Evolutionary conservation across 148 eudicot genomes (phyloP), one percentile per base, ranked within the genome.

Genomic region (Talinum fruticosum): DNA sequence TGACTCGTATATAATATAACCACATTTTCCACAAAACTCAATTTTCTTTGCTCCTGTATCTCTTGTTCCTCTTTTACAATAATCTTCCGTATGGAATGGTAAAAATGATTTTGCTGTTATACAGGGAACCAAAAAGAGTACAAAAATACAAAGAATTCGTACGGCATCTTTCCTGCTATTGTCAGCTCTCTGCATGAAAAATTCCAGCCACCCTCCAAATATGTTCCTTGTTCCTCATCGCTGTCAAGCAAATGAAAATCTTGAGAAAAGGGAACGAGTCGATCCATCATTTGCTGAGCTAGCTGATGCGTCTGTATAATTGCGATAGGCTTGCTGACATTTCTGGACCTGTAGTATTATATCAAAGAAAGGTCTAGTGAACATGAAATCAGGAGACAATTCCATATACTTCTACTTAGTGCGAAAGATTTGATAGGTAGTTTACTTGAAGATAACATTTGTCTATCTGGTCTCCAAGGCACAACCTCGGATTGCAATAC

Each of bases 311-410:
- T 89, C 93, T 2, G 79, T 70, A 26, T 86, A 77, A 70, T 81
- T 80, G 24, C 86, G 89, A 80, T 90, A 91, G 14, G 93, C 92
- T 83, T 88, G 95, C 76, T 96, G 99, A 85, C 99, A 96, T 87
- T 96, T 96, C 47, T 87, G 94, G 71, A 90, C 69, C 99, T 96
- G 86, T 1, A 79, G 79, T 13, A 49, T 33, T 36, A 7, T 26
- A 70, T 30, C 62, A 61, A 59, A 47, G 18, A 64, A 49, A 54
- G 44, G 1, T 71, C 51, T 32, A 65, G 68, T 35, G 1, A 72
- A 69, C 26, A 36, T 10, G 24, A 53, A 73, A 14, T 49, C 28
- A 49, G 51, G 32, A 79, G 14, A 34, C 34, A 16, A 8, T 28
- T 33, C 26, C 51, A 57, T 18, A 16, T 10, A 2, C 21, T 21